Evolutionary conservation across 2,329 filamentous ascomycete species (phyloP).

Genomic region (Metarhizium humberi): DNA sequence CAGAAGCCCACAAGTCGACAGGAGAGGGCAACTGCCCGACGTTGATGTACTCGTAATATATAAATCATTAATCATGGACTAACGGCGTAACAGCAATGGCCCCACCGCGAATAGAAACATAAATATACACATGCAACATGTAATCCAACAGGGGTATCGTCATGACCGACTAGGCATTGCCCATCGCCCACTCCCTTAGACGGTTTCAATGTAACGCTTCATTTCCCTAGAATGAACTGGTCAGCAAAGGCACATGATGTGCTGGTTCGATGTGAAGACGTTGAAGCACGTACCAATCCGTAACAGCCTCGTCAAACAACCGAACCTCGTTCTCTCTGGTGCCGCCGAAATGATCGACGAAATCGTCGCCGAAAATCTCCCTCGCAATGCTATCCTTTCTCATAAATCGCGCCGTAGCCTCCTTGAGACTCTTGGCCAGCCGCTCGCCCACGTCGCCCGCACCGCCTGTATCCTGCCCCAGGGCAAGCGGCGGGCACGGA

Average conservation of each 20-base stretch:
- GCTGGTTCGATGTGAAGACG: neutral
- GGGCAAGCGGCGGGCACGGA: slow-evolving; percentile 70
- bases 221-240: slow-evolving; percentile 50
- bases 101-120: neutral
- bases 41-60: neutral
- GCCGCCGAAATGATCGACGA: slow-evolving; percentile 91
- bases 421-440: slow-evolving; percentile 75
- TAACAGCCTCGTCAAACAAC: slow-evolving; percentile 92
- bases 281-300: slow-evolving; percentile 68
- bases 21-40: neutral
- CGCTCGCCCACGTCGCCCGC: slow-evolving; percentile 61
- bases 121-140: neutral
- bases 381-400: slow-evolving; percentile 75
- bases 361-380: slow-evolving; percentile 87
- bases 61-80: neutral
- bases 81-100: neutral
- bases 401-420: slow-evolving; percentile 74
- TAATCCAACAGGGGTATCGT: neutral
- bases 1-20: neutral
- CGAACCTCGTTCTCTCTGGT: slow-evolving; percentile 86
- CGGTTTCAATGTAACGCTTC: slow-evolving; percentile 45
- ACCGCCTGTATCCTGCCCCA: slow-evolving; percentile 74
- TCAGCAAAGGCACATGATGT: neutral
- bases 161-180: neutral
- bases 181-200: slow-evolving; percentile 1